phyloP scores from a whole-genome alignment of 345 rosid species.

The Cardamine resedifolia region DNA sequence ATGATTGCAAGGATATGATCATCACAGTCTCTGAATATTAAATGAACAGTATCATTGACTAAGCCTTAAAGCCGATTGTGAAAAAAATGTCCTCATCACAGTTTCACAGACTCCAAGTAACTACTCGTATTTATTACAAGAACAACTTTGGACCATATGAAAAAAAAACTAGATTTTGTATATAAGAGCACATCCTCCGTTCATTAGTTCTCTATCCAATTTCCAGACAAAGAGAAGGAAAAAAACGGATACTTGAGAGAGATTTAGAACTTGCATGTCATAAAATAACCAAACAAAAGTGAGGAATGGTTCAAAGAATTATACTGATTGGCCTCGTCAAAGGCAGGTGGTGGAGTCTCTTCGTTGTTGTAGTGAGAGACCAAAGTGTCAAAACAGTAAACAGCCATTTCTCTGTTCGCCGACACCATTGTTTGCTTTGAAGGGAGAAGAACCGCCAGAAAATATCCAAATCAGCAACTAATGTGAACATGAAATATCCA shows the following conservation, averaged over 20 bases:
- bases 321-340: conserved; percentile 82
- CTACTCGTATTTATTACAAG: background rate
- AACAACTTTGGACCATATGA: background rate
- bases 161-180: background rate
- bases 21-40: background rate
- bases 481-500: conserved; percentile 20
- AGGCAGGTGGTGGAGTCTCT: conserved; percentile 84
- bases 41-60: background rate
- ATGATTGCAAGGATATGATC: background rate
- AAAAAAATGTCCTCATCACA: background rate
- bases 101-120: background rate
- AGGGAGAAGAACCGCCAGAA: background rate
- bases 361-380: conserved; percentile 88
- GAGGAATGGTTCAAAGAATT: background rate
- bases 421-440: conserved; percentile 61
- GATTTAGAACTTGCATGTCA: conserved; percentile 12
- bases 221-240: background rate
- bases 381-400: conserved; percentile 90
- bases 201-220: background rate
- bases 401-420: conserved; percentile 97
- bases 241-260: background rate
- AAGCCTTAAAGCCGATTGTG: background rate
- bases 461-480: conserved; percentile 2
- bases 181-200: background rate
- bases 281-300: background rate